Conservation (phyloP, 495 filamentous ascomycete genomes). For the Aspergillus bridgeri region DNA sequence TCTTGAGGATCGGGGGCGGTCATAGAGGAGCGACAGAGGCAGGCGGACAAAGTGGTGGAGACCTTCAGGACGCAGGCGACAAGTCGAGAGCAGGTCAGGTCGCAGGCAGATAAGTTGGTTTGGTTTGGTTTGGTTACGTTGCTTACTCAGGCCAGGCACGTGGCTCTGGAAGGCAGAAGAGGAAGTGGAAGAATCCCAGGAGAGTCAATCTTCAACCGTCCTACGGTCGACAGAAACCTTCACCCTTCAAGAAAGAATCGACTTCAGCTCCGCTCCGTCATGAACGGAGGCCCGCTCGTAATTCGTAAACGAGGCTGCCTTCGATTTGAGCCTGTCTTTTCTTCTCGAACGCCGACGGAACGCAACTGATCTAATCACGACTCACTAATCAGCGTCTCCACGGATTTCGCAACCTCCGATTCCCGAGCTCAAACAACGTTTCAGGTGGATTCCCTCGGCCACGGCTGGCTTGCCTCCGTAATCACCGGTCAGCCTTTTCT, state of each 20-base stretch:
- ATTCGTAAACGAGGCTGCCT: not conserved
- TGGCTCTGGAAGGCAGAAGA: not conserved
- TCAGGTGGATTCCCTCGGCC: not conserved
- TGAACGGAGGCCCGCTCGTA: too few species aligned
- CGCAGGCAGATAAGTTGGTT: too few species aligned
- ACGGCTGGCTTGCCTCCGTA: not conserved
- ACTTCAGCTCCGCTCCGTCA: too few species aligned
- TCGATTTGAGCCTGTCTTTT: not conserved
- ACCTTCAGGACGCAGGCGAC: not conserved
- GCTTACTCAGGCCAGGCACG: not conserved
- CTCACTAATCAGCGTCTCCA: too few species aligned
- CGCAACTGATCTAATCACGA: too few species aligned
- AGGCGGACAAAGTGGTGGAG: not conserved
- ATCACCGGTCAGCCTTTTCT: not conserved
- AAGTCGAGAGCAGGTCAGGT: too few species aligned
- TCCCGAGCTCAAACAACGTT: not conserved
- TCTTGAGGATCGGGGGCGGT: not conserved
- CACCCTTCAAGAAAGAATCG: too few species aligned
- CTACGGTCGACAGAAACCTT: too few species aligned
- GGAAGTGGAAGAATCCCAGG: too few species aligned
- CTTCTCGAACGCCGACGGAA: too few species aligned
- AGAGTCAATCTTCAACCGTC: too few species aligned
- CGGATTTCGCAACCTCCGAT: slow-evolving; percentile 9
- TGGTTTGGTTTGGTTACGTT: too few species aligned
- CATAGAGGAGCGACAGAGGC: not conserved